Percentiles rank a stretch among this genome's conserved stretches.
These are phyloP conservation scores for Haematococcus sp. DNA, from an alignment of 139 green algal species.

Conservation along the genomic window DNA sequence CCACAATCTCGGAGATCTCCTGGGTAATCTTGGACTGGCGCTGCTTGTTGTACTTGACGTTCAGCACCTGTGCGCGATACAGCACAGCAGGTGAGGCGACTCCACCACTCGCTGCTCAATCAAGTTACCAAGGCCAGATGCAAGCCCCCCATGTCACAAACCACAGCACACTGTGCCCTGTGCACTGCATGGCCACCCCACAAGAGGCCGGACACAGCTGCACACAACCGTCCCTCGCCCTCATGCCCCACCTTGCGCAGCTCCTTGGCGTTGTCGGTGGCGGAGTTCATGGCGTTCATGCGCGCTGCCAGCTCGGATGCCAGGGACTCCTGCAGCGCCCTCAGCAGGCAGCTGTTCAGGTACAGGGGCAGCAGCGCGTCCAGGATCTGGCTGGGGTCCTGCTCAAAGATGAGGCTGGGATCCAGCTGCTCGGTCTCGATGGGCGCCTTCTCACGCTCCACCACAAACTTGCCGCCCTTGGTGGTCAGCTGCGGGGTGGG, in stretches of 20 bases:
- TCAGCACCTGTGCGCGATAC: conserved; percentile 53
- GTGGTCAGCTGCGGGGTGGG: conserved; percentile 78
- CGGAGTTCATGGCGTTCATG: conserved; percentile 99
- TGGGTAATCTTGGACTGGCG: conserved; percentile 94
- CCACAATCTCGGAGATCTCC: conserved; percentile 77
- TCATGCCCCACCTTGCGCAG: conserved; percentile 66
- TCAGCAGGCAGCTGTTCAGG: conserved; percentile 93
- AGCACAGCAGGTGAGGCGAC: neutral
- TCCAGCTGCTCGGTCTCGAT: conserved; percentile 77
- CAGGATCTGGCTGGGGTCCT: conserved; percentile 97
- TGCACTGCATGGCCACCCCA: no score
- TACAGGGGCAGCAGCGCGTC: conserved; percentile 98
- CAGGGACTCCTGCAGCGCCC: conserved; percentile 85
- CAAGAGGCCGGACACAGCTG: no score
- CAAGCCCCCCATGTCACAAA: no score
- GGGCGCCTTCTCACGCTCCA: conserved; percentile 82
- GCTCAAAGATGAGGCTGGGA: conserved; percentile 93
- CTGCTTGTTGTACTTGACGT: conserved; percentile 87
- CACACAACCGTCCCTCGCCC: no score
- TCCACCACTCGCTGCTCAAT: neutral
- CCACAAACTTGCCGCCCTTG: conserved; percentile 36
- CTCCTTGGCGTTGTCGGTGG: conserved; percentile 94
- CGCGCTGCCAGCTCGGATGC: conserved; percentile 96
- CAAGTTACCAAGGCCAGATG: neutral
- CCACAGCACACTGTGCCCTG: no score